Evolutionary conservation across 1,284 basidiomycete species (phyloP), one percentile per base, ranked within the genome.

Genomic region (Mycena citricolor): DNA sequence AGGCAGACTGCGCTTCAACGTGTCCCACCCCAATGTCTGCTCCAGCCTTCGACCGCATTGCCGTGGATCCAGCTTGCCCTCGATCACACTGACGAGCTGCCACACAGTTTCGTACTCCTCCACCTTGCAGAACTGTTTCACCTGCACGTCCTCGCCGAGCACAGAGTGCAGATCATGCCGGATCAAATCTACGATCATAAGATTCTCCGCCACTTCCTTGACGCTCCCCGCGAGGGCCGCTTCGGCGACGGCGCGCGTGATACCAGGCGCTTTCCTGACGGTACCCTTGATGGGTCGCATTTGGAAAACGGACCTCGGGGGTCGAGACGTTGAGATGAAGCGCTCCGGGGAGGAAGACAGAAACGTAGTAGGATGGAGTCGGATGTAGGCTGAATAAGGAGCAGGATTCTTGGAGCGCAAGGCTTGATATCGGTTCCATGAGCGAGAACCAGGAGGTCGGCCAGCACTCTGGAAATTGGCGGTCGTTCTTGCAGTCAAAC

Each of bases 111-210:
- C 83, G 61, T 95, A 97, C 55, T 91, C 90, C 62, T 99, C 95
- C 7, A 98, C 81, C 1, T 69, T 69, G 66, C 95, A 97, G 54
- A 99, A 88, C 52, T 90, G 82, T 39, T 83, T 86, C 2, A 97
- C 93, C 5, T 74, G 62, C 5, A 99, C 94, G 38, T 85, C 62
- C 61, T 89, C 64, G 52, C 89, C 72, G 55, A 97, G 70, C 59
- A 90, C 69, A 59, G 83, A 67, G 71, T 87, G 82, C 23, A 99
- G 71, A 65, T 99, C 95, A 47, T 97, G 90, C 12, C 94, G 81
- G 57, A 97, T 97, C 30, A 98, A 77, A 61, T 98, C 95, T 17
- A 97, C 95, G 54, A 99, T 98, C 95, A 99, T 98, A 41, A 98
- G 68, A 61, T 99, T 99, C 68, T 98, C 95, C 0, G 94, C 95